Evolutionary conservation across 495 filamentous ascomycete species (phyloP).

Genomic region (Xylaria flabelliformis): DNA sequence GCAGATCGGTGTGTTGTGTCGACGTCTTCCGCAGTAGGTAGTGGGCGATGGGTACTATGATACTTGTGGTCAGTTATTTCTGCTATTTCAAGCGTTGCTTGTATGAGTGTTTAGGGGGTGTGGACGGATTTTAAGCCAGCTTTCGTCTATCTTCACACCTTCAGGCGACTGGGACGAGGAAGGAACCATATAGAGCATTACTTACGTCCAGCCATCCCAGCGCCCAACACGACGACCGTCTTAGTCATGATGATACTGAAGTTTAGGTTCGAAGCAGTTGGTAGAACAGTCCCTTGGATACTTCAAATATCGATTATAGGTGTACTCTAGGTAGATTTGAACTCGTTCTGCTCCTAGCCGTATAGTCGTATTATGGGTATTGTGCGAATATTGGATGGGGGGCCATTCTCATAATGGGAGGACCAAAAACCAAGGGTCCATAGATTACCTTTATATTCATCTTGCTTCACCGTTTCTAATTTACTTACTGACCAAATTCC

Average conservation of each 20-base stretch:
- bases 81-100: background rate
- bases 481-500: background rate
- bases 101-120: background rate
- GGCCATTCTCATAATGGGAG: background rate
- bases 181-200: background rate
- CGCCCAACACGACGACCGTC: conserved; percentile 70
- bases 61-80: background rate
- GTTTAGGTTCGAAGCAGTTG: background rate
- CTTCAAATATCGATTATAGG: background rate
- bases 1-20: conserved; percentile 44
- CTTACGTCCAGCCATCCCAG: conserved; percentile 58
- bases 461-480: background rate
- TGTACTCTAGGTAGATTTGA: background rate
- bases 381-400: background rate
- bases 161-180: background rate
- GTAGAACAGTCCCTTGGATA: background rate
- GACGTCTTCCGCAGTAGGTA: conserved; percentile 60
- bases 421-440: background rate
- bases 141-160: background rate
- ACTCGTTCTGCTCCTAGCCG: background rate
- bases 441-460: background rate
- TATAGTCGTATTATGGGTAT: background rate
- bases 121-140: background rate
- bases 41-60: conserved; percentile 58
- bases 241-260: conserved; percentile 43